Conservation (phyloP, 129 eudicot genomes). For the Solidago caesia region DNA sequence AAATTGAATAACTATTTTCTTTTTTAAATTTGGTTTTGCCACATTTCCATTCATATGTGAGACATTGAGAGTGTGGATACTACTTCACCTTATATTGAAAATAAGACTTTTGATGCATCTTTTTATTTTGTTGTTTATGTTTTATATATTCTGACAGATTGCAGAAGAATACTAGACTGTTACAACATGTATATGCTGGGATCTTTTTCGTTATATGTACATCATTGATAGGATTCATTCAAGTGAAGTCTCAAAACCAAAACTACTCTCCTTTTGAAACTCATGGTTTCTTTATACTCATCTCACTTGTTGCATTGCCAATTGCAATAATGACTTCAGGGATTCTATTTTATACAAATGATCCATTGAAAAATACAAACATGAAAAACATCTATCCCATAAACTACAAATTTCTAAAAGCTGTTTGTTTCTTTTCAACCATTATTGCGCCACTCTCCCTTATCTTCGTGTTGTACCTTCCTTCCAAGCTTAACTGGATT, state of each 20-base stretch:
- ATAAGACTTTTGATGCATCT: too few species aligned
- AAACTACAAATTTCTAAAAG: background rate
- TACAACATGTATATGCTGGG: constrained; percentile 1
- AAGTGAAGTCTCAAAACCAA: constrained; percentile 16
- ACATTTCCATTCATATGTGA: too few species aligned
- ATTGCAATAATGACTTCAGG: background rate
- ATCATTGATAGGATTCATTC: constrained; percentile 17
- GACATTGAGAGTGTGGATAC: too few species aligned
- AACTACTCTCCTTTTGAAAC: constrained; percentile 17
- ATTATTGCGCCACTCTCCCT: constrained; percentile 11
- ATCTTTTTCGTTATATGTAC: background rate
- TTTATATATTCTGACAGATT: background rate
- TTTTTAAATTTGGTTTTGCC: too few species aligned
- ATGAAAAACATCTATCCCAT: background rate
- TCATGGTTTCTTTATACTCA: constrained; percentile 11
- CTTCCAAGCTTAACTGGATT: background rate
- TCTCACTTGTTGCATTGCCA: constrained; percentile 7
- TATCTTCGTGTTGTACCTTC: background rate
- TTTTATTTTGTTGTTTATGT: too few species aligned
- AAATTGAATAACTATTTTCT: too few species aligned
- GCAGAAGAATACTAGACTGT: background rate
- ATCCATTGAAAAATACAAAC: background rate
- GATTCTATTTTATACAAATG: background rate
- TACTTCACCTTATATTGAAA: too few species aligned
- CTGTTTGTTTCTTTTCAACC: background rate